phyloP scores from a whole-genome alignment of 208 protist genomes.

The Acanthamoeba royreba region DNA sequence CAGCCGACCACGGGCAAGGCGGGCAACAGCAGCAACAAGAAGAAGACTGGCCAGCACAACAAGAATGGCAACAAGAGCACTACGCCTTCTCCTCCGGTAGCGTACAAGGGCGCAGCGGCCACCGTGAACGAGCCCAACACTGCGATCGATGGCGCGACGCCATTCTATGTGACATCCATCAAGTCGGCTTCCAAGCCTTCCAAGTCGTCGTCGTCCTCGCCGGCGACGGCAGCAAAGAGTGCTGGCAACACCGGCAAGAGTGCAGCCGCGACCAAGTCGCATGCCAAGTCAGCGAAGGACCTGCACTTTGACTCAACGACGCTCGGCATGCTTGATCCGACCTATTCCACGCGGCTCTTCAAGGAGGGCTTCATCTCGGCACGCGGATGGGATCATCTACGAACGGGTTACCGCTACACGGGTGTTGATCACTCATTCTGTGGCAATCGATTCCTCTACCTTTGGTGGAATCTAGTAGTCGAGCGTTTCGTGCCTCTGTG shows the following conservation, averaged over 20 bases:
- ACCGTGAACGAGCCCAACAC: background rate
- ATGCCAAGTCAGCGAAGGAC: background rate
- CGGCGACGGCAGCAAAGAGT: background rate
- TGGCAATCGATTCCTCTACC: background rate
- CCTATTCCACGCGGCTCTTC: background rate
- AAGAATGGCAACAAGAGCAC: background rate
- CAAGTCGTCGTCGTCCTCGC: background rate
- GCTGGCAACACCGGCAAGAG: too few species aligned
- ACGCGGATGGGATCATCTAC: background rate
- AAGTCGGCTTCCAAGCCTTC: background rate
- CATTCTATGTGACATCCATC: background rate
- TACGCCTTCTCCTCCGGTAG: background rate
- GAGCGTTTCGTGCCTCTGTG: background rate
- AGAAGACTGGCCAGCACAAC: too few species aligned
- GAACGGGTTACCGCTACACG: background rate
- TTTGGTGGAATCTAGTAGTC: background rate
- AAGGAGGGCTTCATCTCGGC: background rate
- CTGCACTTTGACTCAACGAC: background rate
- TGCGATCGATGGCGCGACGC: background rate
- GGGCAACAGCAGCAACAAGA: background rate
- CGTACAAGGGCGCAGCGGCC: background rate
- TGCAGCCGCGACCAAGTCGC: too few species aligned
- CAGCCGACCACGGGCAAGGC: too few species aligned
- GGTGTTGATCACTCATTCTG: background rate
- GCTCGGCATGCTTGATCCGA: background rate